phyloP scores from a whole-genome alignment of 495 filamentous ascomycete genomes.

The Penicillium longicatenatum region DNA sequence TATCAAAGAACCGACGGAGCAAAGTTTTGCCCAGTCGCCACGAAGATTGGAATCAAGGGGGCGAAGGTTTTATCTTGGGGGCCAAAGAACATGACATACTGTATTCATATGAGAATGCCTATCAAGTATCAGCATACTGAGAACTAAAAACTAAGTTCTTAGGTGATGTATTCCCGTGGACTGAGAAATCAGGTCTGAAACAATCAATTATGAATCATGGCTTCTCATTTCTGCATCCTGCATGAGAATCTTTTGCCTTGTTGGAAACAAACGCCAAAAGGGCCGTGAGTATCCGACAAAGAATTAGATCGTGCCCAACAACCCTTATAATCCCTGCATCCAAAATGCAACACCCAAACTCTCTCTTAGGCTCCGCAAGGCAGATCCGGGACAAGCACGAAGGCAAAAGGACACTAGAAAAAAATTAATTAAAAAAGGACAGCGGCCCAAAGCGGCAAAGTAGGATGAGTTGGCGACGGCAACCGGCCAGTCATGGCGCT shows the following conservation, averaged over 20 bases:
- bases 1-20: not conserved
- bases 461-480: constrained; percentile 30
- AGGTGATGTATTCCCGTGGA: not conserved
- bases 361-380: not conserved
- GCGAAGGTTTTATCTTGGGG: not conserved
- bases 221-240: not conserved
- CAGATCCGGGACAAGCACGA: not conserved
- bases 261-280: not conserved
- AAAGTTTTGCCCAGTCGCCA: not conserved
- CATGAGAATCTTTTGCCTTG: not conserved
- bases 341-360: not conserved
- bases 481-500: constrained; percentile 30
- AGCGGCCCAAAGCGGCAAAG: constrained; percentile 27
- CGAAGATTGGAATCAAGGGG: not conserved
- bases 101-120: not conserved
- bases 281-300: not conserved
- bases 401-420: not conserved
- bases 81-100: not conserved
- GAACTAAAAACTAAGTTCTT: not conserved
- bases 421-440: constrained; percentile 8
- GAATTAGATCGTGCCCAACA: not conserved
- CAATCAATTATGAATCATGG: not conserved
- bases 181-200: not conserved
- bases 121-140: not conserved
- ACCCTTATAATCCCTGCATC: not conserved